A percentile compares a stretch with the other conserved stretches of the same genome.
These are phyloP conservation scores for Pugionium cornutum DNA, from an alignment of 345 rosid species.

Conservation along the genomic window DNA sequence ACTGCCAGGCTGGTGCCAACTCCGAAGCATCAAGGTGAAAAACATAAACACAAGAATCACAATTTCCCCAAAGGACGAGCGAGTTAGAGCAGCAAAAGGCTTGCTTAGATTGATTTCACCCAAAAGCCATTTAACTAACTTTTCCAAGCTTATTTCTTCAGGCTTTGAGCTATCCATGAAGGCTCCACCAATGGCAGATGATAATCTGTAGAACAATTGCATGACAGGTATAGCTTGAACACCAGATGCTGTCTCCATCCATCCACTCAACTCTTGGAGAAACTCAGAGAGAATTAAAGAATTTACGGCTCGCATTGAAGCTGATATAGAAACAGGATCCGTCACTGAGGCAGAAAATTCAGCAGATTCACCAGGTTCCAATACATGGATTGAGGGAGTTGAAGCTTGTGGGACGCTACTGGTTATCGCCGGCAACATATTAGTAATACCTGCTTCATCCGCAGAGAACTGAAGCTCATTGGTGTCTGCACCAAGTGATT, in stretches of 20 bases:
- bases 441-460: conserved; percentile 65
- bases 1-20: conserved; percentile 98
- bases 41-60: conserved; percentile 95
- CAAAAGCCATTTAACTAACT: conserved; percentile 83
- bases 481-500: conserved; percentile 81
- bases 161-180: conserved; percentile 89
- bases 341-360: conserved; percentile 70
- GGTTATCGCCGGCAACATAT: conserved; percentile 49
- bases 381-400: conserved; percentile 87
- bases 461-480: conserved; percentile 78
- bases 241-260: conserved; percentile 91
- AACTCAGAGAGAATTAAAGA: conserved; percentile 90
- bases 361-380: conserved; percentile 85
- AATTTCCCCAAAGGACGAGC: conserved; percentile 86
- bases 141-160: conserved; percentile 79
- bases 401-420: conserved; percentile 54
- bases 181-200: conserved; percentile 96
- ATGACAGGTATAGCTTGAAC: conserved; percentile 84
- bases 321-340: conserved; percentile 86
- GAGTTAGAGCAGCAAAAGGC: conserved; percentile 65
- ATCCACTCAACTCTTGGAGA: conserved; percentile 87
- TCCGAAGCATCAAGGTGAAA: conserved; percentile 98
- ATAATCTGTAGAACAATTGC: conserved; percentile 94
- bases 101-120: conserved; percentile 72
- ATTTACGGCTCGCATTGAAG: conserved; percentile 89